These are phyloP conservation scores for Colletotrichum echinochloae DNA, from an alignment of 2,329 filamentous ascomycete genomes.

Conservation along the genomic window DNA sequence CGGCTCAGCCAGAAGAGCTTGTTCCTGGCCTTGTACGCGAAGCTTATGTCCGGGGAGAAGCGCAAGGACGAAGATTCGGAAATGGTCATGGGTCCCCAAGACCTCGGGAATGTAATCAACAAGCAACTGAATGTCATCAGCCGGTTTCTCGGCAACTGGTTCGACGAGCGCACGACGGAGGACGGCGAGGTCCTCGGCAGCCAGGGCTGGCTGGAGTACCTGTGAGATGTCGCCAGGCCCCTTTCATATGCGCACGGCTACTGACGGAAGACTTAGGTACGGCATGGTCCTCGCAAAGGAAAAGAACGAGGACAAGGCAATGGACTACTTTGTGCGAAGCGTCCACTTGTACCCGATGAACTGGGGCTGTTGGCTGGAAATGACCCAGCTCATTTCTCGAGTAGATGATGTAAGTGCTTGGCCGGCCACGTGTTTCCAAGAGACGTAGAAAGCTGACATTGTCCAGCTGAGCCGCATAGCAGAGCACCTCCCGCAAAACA, in stretches of 20 bases:
- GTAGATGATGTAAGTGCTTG: slow-evolving; percentile 78
- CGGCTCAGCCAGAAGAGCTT: slow-evolving; percentile 88
- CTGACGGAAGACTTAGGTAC: slow-evolving; percentile 64
- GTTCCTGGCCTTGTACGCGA: slow-evolving; percentile 92
- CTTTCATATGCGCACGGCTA: not conserved
- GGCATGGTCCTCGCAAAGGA: slow-evolving; percentile 90
- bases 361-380: slow-evolving; percentile 96
- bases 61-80: slow-evolving; percentile 96
- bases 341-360: slow-evolving; percentile 94
- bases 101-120: slow-evolving; percentile 86
- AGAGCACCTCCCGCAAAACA: slow-evolving; percentile 83
- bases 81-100: slow-evolving; percentile 94
- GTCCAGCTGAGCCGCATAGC: slow-evolving; percentile 77
- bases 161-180: slow-evolving; percentile 71
- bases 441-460: slow-evolving; percentile 45
- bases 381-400: slow-evolving; percentile 82
- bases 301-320: slow-evolving; percentile 87
- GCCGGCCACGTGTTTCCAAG: not conserved
- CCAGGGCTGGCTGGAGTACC: slow-evolving; percentile 94
- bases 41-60: slow-evolving; percentile 94
- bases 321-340: slow-evolving; percentile 88
- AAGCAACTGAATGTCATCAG: slow-evolving; percentile 84
- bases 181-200: slow-evolving; percentile 71
- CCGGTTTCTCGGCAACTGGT: slow-evolving; percentile 83
- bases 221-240: slow-evolving; percentile 57